Evolutionary conservation across 2,329 filamentous ascomycete genomes (phyloP).

Genomic region (Dryadomyces quercus-mongolicae): DNA sequence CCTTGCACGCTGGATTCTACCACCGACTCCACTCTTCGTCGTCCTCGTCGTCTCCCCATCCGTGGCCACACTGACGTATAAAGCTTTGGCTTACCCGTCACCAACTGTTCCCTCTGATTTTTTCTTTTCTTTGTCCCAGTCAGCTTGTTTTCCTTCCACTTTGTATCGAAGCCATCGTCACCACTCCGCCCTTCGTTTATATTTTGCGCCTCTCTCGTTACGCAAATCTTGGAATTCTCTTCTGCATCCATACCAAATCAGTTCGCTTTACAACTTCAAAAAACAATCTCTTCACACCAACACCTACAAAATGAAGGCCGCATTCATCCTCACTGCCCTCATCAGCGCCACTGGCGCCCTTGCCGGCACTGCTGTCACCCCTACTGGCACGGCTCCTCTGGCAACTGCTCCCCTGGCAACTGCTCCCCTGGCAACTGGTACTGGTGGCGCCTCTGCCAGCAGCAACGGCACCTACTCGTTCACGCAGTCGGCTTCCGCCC

Average conservation of each 20-base stretch:
- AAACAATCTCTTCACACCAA: neutral
- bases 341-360: slow-evolving; percentile 4
- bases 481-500: neutral
- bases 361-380: neutral
- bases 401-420: slow-evolving; percentile 1
- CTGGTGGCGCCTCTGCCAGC: slow-evolving; percentile 1
- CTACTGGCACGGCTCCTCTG: neutral
- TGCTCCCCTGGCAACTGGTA: neutral
- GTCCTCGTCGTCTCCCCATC: too few species aligned
- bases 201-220: too few species aligned
- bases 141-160: neutral
- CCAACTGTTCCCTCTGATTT: too few species aligned
- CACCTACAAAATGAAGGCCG: slow-evolving; percentile 9
- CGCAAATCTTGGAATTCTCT: neutral
- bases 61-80: too few species aligned
- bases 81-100: too few species aligned
- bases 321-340: slow-evolving; percentile 5
- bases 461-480: slow-evolving; percentile 4
- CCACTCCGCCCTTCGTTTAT: neutral
- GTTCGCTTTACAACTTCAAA: neutral
- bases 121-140: too few species aligned
- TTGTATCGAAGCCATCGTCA: neutral
- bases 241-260: neutral
- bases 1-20: too few species aligned
- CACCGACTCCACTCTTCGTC: too few species aligned